phyloP scores from a whole-genome alignment of 148 eudicot species.

The Spergularia marina region DNA sequence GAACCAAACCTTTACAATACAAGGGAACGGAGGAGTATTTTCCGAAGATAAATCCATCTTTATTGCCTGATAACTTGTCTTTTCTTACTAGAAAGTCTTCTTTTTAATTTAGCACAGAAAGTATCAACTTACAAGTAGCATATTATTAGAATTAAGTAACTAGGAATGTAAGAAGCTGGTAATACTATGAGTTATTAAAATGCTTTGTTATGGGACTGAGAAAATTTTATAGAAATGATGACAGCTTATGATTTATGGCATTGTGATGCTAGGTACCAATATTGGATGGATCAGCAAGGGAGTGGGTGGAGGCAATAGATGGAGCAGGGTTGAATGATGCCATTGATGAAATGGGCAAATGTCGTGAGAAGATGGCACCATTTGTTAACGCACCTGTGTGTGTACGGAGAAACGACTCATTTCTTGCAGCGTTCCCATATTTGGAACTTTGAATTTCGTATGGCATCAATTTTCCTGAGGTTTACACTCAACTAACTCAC shows the following conservation, averaged over 20 bases:
- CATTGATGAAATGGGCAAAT: not conserved
- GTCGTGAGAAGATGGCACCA: conserved; percentile 45
- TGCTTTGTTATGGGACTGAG: too few relatives aligned
- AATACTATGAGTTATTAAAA: not conserved
- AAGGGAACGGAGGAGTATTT: too few relatives aligned
- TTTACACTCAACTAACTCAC: conserved; percentile 16
- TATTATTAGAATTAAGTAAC: not conserved
- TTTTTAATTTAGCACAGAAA: not conserved
- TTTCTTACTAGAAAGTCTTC: too few relatives aligned
- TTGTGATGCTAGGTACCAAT: conserved; percentile 65
- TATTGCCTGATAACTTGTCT: too few relatives aligned
- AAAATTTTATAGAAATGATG: too few relatives aligned
- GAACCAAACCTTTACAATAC: too few relatives aligned
- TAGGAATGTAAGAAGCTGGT: not conserved
- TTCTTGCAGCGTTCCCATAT: conserved; percentile 77
- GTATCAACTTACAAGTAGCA: not conserved
- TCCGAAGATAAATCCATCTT: too few relatives aligned
- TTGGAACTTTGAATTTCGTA: conserved; percentile 45
- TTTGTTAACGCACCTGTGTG: conserved; percentile 56
- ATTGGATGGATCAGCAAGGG: conserved; percentile 88
- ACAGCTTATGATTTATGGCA: not conserved
- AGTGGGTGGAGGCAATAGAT: conserved; percentile 46
- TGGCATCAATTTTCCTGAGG: conserved; percentile 85
- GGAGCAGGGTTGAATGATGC: conserved; percentile 14
- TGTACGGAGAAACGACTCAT: conserved; percentile 67